A percentile compares a stretch with the other conserved stretches of the same genome.
phyloP scores from a whole-genome alignment of 352 stramenopile genomes.

The Globisporangium parvum region DNA sequence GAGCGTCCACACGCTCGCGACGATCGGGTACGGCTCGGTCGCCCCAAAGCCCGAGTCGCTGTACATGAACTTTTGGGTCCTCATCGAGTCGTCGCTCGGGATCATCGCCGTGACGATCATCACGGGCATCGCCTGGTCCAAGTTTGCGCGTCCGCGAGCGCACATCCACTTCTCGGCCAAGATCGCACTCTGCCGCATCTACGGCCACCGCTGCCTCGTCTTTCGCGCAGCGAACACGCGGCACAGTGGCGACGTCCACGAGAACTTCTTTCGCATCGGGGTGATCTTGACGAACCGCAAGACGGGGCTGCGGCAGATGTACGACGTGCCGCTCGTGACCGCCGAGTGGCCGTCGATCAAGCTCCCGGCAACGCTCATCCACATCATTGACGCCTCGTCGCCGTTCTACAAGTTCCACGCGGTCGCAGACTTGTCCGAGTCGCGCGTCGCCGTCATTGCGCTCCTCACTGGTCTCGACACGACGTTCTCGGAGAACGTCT shows the following conservation, averaged over 20 bases:
- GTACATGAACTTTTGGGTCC: conserved; percentile 79
- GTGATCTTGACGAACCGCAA: conserved; percentile 82
- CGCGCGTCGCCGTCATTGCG: conserved; percentile 68
- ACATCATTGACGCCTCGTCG: conserved; percentile 75
- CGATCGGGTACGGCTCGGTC: conserved; percentile 78
- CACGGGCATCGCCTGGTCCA: conserved; percentile 81
- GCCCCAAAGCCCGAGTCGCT: conserved; percentile 31
- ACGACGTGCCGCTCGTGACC: conserved; percentile 76
- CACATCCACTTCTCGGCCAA: conserved; percentile 80
- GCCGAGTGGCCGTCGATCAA: conserved; percentile 81
- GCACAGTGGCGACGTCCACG: conserved; percentile 71
- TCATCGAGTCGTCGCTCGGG: conserved; percentile 67
- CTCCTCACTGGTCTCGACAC: conserved; percentile 80
- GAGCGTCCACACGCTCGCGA: conserved; percentile 78
- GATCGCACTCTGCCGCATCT: conserved; percentile 63
- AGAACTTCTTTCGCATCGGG: conserved; percentile 80
- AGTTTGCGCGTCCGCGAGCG: conserved; percentile 70
- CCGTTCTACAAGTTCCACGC: conserved; percentile 76
- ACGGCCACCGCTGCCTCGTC: conserved; percentile 69
- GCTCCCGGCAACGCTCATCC: conserved; percentile 72
- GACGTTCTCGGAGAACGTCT: conserved; percentile 83
- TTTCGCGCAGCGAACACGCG: conserved; percentile 78
- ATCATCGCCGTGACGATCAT: conserved; percentile 81
- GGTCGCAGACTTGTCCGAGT: conserved; percentile 61
- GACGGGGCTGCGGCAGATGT: conserved; percentile 72